These are phyloP conservation scores for Leccinum fuscescens DNA, from an alignment of 1,284 basidiomycete genomes.

Conservation along the genomic window DNA sequence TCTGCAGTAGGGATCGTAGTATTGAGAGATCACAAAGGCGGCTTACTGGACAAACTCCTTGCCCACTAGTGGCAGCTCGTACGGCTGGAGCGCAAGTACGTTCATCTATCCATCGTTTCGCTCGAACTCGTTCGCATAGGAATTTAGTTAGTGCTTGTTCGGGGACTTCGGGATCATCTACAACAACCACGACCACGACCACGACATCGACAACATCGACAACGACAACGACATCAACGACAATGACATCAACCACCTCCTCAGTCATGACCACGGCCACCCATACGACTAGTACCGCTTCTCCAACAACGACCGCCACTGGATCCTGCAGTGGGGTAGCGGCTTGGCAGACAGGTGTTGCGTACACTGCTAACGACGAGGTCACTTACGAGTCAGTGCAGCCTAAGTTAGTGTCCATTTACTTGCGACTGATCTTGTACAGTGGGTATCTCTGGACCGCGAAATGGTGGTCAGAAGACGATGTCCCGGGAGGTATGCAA, in stretches of 20 bases:
- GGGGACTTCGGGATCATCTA: constrained; percentile 23
- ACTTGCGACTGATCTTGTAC: constrained; percentile 10
- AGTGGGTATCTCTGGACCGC: constrained; percentile 62
- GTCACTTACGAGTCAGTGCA: constrained; percentile 49
- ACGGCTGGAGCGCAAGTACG: constrained; percentile 66
- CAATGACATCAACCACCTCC: neutral
- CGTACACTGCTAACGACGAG: constrained; percentile 50
- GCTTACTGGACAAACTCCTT: constrained; percentile 55
- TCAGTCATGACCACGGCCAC: constrained; percentile 2
- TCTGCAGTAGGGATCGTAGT: neutral
- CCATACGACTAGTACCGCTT: constrained; percentile 22
- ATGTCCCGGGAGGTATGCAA: constrained; percentile 49
- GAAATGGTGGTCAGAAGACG: constrained; percentile 55
- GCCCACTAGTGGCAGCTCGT: constrained; percentile 49
- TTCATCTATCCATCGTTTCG: constrained; percentile 9
- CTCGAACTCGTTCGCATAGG: constrained; percentile 1
- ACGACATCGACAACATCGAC: constrained; percentile 17
- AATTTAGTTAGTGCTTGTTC: constrained; percentile 50
- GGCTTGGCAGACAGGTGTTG: constrained; percentile 45
- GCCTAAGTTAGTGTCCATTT: neutral
- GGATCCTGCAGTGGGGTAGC: constrained; percentile 50
- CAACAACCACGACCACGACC: neutral
- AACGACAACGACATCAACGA: constrained; percentile 17
- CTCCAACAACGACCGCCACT: constrained; percentile 29
- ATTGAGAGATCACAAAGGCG: constrained; percentile 38